Evolutionary conservation across 2,329 filamentous ascomycete species (phyloP), one percentile per base, ranked within the genome.

Genomic region (Lithohypha guttulata): DNA sequence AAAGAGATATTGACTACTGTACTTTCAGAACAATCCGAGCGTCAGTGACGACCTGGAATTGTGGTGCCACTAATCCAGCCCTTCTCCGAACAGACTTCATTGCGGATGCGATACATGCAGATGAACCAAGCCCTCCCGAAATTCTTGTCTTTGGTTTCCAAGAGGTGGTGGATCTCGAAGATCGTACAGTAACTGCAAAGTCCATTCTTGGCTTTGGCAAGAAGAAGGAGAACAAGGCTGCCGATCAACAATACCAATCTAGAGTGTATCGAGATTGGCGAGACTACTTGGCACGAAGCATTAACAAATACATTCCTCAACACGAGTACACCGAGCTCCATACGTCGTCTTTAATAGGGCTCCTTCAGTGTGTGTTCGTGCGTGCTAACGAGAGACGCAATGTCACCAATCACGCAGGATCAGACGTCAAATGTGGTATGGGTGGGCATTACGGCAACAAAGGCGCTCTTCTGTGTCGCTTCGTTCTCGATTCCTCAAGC

Each of bases 161-260:
- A 59, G 91, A 98, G 60, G 71, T 98, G n/a, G 91, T 98, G 3
- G 91, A 98, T 55, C 69, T 98, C 6, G 91, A 98, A 59, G 84
- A 98, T 63, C 96, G 96, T 65, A 93, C 87, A 50, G 82, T 93
- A 35, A 96, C 89, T 15, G 91, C 91, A n/a, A 95, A 91, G 63
- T 85, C 84, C 40, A 78, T 96, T 51, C 80, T 96, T 57, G 91
- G 77, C 53, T 73, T 73, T 44, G 70, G 67, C 51, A 74, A 87
- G 55, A 84, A 82, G 51, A 91, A 91, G 59, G 93, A 94, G 56
- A 83, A 84, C 53, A 78, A 82, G 36, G 63, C 66, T 20, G 77
- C 80, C 8, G 77, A 81, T 1, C 81, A 85, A 35, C 79, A 84
- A 58, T 77, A 87, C 51, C 96, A 96, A 84, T 93, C 85, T 59